Conservation (phyloP, 2,329 filamentous ascomycete genomes). For the Cladosporium sp. region DNA sequence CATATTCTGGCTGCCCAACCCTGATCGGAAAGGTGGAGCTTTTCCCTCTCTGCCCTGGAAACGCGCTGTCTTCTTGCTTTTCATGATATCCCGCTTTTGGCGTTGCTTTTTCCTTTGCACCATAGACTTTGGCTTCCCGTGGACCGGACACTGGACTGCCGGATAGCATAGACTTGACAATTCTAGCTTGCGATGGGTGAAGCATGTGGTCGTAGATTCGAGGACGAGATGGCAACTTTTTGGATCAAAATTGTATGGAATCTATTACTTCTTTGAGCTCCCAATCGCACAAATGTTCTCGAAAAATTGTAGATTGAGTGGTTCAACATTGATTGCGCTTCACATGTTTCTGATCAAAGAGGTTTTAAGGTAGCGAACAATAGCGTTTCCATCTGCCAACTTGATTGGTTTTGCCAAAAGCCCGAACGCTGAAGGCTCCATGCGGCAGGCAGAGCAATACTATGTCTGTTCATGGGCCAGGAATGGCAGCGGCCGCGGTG, state of each 20-base stretch:
- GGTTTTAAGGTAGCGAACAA: background rate
- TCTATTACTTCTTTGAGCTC: background rate
- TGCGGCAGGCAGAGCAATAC: background rate
- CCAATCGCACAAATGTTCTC: background rate
- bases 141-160: background rate
- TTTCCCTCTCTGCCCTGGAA: background rate
- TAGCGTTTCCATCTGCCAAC: background rate
- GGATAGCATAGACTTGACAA: background rate
- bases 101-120: constrained; percentile 2
- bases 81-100: constrained; percentile 7
- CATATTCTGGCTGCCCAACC: background rate
- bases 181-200: background rate
- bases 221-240: background rate
- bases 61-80: background rate
- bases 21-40: background rate
- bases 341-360: background rate
- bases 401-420: background rate
- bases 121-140: background rate
- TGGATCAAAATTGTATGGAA: background rate
- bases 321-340: background rate
- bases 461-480: background rate
- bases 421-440: background rate
- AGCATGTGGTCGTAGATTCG: background rate
- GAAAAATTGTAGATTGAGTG: background rate
- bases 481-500: background rate